These are phyloP conservation scores for Colletotrichum coccodes DNA, from an alignment of 2,329 filamentous ascomycete genomes.

Conservation along the genomic window DNA sequence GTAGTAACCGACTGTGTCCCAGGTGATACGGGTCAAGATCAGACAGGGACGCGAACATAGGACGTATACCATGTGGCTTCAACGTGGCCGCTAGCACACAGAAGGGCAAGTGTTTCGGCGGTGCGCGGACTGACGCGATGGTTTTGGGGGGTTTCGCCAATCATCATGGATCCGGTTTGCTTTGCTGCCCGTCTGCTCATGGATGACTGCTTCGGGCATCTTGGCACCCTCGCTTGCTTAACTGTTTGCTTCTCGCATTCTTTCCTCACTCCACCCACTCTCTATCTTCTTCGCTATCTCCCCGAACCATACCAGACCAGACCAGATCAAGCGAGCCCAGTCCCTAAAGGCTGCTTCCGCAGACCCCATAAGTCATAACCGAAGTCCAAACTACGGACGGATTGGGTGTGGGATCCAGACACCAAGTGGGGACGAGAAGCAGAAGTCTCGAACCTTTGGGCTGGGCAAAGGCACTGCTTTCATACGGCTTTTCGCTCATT, in stretches of 20 bases:
- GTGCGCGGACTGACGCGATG: background rate
- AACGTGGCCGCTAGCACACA: slow-evolving; percentile 22
- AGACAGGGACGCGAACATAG: background rate
- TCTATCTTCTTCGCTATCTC: background rate
- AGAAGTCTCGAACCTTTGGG: background rate
- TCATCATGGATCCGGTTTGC: background rate
- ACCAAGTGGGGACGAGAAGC: slow-evolving; percentile 17
- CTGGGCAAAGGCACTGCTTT: slow-evolving; percentile 6
- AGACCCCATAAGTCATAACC: background rate
- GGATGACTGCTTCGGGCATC: background rate
- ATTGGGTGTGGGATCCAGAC: background rate
- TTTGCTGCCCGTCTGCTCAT: background rate
- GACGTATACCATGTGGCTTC: slow-evolving; percentile 18
- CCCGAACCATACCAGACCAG: background rate
- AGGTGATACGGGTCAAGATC: background rate
- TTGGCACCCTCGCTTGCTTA: background rate
- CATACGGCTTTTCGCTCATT: slow-evolving; percentile 14
- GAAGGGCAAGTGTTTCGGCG: slow-evolving; percentile 29
- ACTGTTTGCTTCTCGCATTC: background rate
- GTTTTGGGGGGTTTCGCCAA: too few species aligned
- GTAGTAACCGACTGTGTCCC: background rate
- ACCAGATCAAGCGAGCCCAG: background rate
- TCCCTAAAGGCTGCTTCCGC: background rate
- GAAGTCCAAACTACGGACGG: background rate
- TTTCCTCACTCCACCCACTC: background rate